Base-by-base conservation (phyloP, 1,139 yeast species). In the Candida sanyaensis region DNA sequence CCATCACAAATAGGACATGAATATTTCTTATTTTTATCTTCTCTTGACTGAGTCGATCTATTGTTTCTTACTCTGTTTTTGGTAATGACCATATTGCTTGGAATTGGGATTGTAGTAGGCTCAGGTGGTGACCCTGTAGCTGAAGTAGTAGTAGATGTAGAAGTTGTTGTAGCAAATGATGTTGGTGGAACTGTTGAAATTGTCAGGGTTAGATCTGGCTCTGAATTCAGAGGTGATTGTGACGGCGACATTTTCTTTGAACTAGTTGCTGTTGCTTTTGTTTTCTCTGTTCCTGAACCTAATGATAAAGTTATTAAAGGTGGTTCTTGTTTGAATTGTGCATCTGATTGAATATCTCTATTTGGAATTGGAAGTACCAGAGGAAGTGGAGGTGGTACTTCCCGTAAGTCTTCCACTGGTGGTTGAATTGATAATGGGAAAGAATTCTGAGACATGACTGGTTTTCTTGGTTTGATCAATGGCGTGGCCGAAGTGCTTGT, bases 1-100 rank as follows among this genome's bases (percentile, higher is more conserved):
- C 86, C 80, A 46, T 80, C 81, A 59, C 96, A 85, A 51, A 90
- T 73, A n/a, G 88, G 86, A 71, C 97, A 91, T 55, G 78, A 78
- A 66, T 88, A 92, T 44, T 76, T 73, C 63, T 83, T 84, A 55
- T 82, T 84, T 45, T 86, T 86, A 57, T 78, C 83, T 13, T 40
- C 44, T 39, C 52, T 50, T 29, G 49, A 50, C 31, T 49, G 48
- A 31, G 47, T 47, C 3, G 51, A 47, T 31, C 56, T 37, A 32
- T 53, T 53, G 26, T 53, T 53, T 12, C 56, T 44, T 21, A 53
- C 56, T 39, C 45, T 47, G n/a, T 54, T 50, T 29, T 50, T 48
- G 7, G 56, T 53, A 10, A 53, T 41, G 13, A 50, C 42, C 27
- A 53, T 44, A 33, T 53, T 52, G 11, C 46, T 47, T 9, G 56